phyloP scores from a whole-genome alignment of 176 grass and related monocot species.

The Cenchrus fungigraminus region DNA sequence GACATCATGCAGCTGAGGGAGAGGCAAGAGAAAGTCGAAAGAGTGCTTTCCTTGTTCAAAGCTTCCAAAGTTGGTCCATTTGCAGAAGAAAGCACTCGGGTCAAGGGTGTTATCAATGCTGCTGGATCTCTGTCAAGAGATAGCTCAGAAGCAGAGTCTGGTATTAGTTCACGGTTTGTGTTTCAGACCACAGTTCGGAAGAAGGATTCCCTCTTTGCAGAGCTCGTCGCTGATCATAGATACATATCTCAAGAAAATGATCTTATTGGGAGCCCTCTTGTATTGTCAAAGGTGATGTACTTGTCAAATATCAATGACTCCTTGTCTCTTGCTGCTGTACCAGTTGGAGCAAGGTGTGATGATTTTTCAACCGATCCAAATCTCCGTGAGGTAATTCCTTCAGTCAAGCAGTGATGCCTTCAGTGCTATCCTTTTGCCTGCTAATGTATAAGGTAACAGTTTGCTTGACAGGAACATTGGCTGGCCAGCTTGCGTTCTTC shows the following conservation, averaged over 20 bases:
- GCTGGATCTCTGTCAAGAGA: conserved; percentile 43
- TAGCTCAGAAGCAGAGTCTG: conserved; percentile 49
- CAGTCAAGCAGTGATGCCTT: conserved; percentile 1
- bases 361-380: conserved; percentile 58
- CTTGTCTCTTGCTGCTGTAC: conserved; percentile 60
- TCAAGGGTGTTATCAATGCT: conserved; percentile 69
- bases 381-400: conserved; percentile 66
- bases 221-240: conserved; percentile 59
- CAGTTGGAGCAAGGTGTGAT: conserved; percentile 74
- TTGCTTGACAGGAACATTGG: conserved; percentile 71
- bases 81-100: conserved; percentile 55
- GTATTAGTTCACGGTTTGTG: conserved; percentile 66
- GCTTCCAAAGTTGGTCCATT: conserved; percentile 57
- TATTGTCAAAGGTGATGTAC: conserved; percentile 84
- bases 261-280: conserved; percentile 62
- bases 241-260: conserved; percentile 46
- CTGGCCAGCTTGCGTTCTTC: conserved; percentile 50
- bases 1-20: conserved; percentile 87
- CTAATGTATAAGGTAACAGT: conserved; percentile 59
- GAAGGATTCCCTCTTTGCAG: conserved; percentile 71
- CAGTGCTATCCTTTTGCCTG: conserved; percentile 32
- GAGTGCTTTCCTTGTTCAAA: conserved; percentile 55
- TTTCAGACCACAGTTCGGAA: conserved; percentile 69
- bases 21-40: conserved; percentile 81
- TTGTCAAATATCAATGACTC: conserved; percentile 55